phyloP scores from a whole-genome alignment of 2,329 filamentous ascomycete genomes.

The Akanthomyces dipterigenus region DNA sequence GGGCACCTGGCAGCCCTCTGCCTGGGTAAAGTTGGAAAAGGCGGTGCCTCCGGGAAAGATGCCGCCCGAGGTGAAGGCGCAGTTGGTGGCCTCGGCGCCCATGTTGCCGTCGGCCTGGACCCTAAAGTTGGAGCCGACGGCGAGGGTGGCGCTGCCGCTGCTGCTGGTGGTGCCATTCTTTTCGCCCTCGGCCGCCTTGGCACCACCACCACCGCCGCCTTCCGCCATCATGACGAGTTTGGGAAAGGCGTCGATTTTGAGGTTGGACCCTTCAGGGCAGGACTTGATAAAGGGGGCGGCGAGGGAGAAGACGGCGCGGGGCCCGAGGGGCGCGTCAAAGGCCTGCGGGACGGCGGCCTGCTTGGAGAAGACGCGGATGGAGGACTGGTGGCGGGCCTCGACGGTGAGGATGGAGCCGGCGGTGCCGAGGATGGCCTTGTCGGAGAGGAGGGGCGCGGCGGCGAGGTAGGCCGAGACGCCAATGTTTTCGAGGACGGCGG shows the following conservation, averaged over 20 bases:
- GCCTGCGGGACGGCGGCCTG: constrained; percentile 50
- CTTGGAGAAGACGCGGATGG: constrained; percentile 44
- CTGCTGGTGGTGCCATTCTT: too few relatives aligned
- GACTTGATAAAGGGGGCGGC: constrained; percentile 53
- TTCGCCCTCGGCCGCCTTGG: too few relatives aligned
- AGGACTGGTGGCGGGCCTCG: constrained; percentile 57
- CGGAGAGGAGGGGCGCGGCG: constrained; percentile 52
- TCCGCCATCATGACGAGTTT: constrained; percentile 26
- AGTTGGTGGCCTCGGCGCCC: constrained; percentile 49
- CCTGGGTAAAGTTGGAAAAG: constrained; percentile 49
- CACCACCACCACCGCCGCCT: neutral
- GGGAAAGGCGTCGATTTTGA: constrained; percentile 58
- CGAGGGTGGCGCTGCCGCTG: constrained; percentile 31
- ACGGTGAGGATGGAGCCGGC: constrained; percentile 58
- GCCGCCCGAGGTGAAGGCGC: constrained; percentile 60
- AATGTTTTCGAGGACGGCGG: constrained; percentile 57
- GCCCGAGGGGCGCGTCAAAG: constrained; percentile 52
- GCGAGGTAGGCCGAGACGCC: constrained; percentile 59
- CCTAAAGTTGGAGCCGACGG: constrained; percentile 21
- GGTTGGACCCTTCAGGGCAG: constrained; percentile 47
- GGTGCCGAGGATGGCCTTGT: constrained; percentile 49
- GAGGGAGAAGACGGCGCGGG: constrained; percentile 58
- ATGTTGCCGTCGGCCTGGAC: constrained; percentile 35
- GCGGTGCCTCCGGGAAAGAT: constrained; percentile 48
- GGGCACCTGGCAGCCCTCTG: constrained; percentile 53